Base-by-base conservation (phyloP, 1,139 yeast genomes). In the Saccharomyces hybrid region DNA sequence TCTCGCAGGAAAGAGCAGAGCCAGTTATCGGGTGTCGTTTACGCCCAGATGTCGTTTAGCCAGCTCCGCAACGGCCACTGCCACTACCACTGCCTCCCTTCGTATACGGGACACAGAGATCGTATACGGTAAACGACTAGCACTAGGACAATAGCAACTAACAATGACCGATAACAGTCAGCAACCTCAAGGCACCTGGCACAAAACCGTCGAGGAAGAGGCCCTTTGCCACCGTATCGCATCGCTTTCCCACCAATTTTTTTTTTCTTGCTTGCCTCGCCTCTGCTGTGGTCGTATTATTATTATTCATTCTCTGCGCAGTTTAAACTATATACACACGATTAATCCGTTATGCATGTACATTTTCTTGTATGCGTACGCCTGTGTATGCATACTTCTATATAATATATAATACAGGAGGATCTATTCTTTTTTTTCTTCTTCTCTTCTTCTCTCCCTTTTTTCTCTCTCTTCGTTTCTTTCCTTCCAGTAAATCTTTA, bases 121-220 rank as follows among this genome's bases (percentile, higher is more conserved):
- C 44, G 44, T 38, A 38, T 38, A 38, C 44, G 44, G 44, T 38
- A 38, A 38, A 38, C 44, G 44, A 38, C 26, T 19, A 9, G 44
- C 25, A 19, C 44, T 11, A 38, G 44, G 44, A 38, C 44, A 38
- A 38, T 38, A 38, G 44, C 44, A 16, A 14, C 26, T 38, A 38
- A 11, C 44, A 38, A 11, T 38, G 25, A 38, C 44, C 44, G 44
- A 38, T 38, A 38, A 38, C 44, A 38, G 44, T 38, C 44, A 38
- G 44, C 44, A 38, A 38, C 25, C 44, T 38, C 44, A 38, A 38
- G 44, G 44, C 44, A 38, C 44, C 44, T 38, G 44, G 44, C 44
- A 38, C 44, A 38, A 38, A 38, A 38, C 26, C 25, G 44, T 38
- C 44, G 44, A 38, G 44, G 25, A 38, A 38, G 44, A 38, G 44